Percentiles rank a stretch among this genome's conserved stretches.
These are phyloP conservation scores for Apophysomyces trapeziformis DNA, from an alignment of 371 early-diverging fungal species.

Conservation along the genomic window DNA sequence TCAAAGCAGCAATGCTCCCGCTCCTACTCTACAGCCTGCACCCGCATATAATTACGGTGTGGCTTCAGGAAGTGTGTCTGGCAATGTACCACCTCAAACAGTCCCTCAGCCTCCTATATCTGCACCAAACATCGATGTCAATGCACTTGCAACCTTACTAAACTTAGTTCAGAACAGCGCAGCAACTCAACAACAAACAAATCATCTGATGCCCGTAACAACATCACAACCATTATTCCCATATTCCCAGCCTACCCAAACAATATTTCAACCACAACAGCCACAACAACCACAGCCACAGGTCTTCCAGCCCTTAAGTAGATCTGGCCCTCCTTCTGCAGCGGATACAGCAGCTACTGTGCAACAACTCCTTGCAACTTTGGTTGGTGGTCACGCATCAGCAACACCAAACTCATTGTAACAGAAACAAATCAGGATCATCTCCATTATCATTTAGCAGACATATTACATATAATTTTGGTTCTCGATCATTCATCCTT, in stretches of 20 bases:
- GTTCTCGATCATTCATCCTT: background rate
- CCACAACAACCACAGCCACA: background rate
- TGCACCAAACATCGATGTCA: constrained; percentile 9
- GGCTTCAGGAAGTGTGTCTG: background rate
- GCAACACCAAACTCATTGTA: background rate
- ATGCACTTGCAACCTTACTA: constrained; percentile 4
- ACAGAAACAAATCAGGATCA: background rate
- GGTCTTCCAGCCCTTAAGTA: background rate
- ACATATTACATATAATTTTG: background rate
- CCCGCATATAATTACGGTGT: background rate
- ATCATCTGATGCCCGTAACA: background rate
- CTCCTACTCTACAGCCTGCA: background rate
- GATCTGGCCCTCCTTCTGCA: background rate
- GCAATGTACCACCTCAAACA: constrained; percentile 2
- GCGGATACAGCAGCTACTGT: constrained; percentile 7
- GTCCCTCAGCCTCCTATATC: background rate
- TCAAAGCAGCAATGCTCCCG: constrained; percentile 7
- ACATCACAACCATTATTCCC: background rate
- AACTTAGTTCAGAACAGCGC: background rate
- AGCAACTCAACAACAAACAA: background rate
- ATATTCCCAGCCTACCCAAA: background rate
- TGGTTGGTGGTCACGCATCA: constrained; percentile 3
- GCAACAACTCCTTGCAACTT: background rate
- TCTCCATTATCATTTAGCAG: background rate
- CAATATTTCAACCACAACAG: background rate